Evolutionary conservation across 257 asterid species (phyloP).

Genomic region (Capsicum chinense): DNA sequence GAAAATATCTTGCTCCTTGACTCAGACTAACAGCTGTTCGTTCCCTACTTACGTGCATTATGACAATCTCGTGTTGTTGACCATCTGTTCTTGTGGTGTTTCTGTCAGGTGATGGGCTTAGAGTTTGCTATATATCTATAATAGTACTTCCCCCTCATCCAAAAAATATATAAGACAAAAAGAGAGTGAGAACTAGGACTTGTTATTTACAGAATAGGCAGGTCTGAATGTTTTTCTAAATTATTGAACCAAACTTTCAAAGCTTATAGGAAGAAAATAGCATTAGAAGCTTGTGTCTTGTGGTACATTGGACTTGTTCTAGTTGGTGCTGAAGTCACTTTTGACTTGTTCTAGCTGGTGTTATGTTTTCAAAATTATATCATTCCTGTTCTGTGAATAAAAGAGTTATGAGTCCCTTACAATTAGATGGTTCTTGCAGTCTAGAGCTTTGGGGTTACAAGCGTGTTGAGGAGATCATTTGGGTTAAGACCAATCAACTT

Average conservation of each 20-base stretch:
- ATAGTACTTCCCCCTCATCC: not conserved
- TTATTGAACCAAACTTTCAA: constrained; percentile 1
- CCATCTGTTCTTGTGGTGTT: not conserved
- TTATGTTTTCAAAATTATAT: not conserved
- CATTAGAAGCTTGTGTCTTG: constrained; percentile 3
- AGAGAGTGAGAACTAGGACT: not conserved
- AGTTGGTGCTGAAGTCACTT: too few relatives aligned
- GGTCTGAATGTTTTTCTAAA: not conserved
- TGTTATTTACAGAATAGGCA: not conserved
- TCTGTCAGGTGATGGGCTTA: not conserved
- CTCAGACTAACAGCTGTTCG: not conserved
- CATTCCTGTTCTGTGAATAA: not conserved
- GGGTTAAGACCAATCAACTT: constrained; percentile 99
- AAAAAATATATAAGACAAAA: not conserved
- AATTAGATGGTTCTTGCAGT: constrained; percentile 51
- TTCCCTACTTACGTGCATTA: not conserved
- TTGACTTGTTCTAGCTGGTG: not conserved
- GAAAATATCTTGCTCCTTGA: not conserved
- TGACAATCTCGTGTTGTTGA: not conserved
- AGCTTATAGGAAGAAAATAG: not conserved
- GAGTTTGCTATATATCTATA: not conserved
- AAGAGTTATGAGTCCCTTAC: not conserved
- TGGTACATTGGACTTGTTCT: not conserved
- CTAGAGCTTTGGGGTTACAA: constrained; percentile 99
- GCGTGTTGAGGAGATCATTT: constrained; percentile 94